These are phyloP conservation scores for Cryptococcus depauperatus DNA, from an alignment of 1,284 basidiomycete genomes.

Conservation along the genomic window DNA sequence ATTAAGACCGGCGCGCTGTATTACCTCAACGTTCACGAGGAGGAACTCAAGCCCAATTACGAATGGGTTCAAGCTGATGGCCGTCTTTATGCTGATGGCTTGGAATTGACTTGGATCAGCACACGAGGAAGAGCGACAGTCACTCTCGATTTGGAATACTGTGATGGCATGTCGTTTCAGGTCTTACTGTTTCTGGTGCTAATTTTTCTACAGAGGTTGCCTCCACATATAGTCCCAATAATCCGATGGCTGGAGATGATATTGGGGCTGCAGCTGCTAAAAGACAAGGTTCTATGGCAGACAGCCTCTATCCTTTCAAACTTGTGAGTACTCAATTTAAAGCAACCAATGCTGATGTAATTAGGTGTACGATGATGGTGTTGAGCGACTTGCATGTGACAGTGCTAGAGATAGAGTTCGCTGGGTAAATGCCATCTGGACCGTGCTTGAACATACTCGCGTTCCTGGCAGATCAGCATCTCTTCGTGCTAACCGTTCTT, in stretches of 20 bases:
- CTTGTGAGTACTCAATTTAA: slow-evolving; percentile 42
- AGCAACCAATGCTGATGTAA: background rate
- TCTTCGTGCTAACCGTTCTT: slow-evolving; percentile 16
- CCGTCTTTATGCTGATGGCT: slow-evolving; percentile 65
- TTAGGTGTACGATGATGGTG: slow-evolving; percentile 68
- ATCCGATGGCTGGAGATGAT: slow-evolving; percentile 68
- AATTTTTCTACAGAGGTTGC: slow-evolving; percentile 55
- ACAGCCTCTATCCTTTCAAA: slow-evolving; percentile 75
- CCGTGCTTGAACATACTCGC: slow-evolving; percentile 40
- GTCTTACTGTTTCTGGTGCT: background rate
- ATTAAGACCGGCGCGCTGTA: slow-evolving; percentile 71
- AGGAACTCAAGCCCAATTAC: slow-evolving; percentile 55
- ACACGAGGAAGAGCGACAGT: slow-evolving; percentile 68
- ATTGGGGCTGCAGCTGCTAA: slow-evolving; percentile 71
- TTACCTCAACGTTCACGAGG: slow-evolving; percentile 77
- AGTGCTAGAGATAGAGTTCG: slow-evolving; percentile 71
- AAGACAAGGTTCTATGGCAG: slow-evolving; percentile 55
- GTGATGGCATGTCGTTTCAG: slow-evolving; percentile 43
- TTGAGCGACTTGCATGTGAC: slow-evolving; percentile 73
- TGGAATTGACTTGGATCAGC: slow-evolving; percentile 73
- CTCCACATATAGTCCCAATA: slow-evolving; percentile 65
- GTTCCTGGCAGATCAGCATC: slow-evolving; percentile 15
- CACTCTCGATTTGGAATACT: slow-evolving; percentile 71
- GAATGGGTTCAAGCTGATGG: slow-evolving; percentile 78
- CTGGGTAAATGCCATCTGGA: slow-evolving; percentile 84